These are phyloP conservation scores for Cornus suecica DNA, from an alignment of 148 eudicot species.

Conservation along the genomic window DNA sequence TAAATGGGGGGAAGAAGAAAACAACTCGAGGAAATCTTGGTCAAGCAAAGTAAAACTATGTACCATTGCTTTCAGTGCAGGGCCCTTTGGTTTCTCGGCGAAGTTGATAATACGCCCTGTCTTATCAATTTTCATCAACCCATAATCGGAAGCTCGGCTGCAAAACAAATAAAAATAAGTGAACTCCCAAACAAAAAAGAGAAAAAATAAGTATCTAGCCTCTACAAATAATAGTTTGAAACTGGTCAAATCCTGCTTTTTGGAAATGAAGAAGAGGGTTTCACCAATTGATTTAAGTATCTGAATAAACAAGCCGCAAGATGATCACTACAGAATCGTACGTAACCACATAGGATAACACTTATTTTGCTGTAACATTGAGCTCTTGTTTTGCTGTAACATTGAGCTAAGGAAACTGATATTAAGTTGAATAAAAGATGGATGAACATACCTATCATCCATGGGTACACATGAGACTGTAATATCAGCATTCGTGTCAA, in stretches of 20 bases:
- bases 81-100: conserved; percentile 85
- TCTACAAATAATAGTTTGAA: background rate
- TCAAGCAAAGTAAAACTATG: background rate
- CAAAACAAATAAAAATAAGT: conserved; percentile 22
- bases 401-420: background rate
- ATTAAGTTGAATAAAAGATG: background rate
- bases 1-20: background rate
- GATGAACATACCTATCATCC: conserved; percentile 68
- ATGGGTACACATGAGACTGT: conserved; percentile 96
- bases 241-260: background rate
- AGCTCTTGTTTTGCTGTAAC: background rate
- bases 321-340: background rate
- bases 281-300: conserved; percentile 42
- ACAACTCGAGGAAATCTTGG: background rate
- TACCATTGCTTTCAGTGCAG: conserved; percentile 74
- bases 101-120: conserved; percentile 67
- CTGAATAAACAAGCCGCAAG: background rate
- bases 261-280: conserved; percentile 11
- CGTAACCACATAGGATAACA: background rate
- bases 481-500: conserved; percentile 82
- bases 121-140: conserved; percentile 69
- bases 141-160: conserved; percentile 79
- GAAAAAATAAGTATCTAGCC: background rate
- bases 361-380: background rate
- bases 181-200: conserved; percentile 31